Evolutionary conservation across 2,329 filamentous ascomycete genomes (phyloP).

Genomic region (Lanzia echinophila): DNA sequence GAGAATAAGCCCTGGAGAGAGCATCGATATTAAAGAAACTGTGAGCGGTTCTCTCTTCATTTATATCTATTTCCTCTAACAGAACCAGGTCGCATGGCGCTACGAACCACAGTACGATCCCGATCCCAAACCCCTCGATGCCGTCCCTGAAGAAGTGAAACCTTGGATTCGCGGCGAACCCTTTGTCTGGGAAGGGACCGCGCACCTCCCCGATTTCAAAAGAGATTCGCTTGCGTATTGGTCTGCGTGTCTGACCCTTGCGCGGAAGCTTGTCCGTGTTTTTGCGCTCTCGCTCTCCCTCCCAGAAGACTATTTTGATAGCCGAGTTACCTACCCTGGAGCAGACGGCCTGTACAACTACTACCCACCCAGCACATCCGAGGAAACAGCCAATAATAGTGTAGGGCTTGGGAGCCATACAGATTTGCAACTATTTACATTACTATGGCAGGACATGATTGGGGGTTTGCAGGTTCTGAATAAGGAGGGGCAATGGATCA

Average conservation of each 20-base stretch:
- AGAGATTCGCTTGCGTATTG: conserved; percentile 42
- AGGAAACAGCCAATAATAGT: conserved; percentile 25
- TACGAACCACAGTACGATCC: conserved; percentile 50
- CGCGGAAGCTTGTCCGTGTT: conserved; percentile 42
- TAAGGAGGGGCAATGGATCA: conserved; percentile 38
- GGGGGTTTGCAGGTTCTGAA: conserved; percentile 40
- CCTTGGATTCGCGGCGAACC: conserved; percentile 40
- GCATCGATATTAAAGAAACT: conserved; percentile 44
- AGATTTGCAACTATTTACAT: conserved; percentile 43
- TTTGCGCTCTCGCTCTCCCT: conserved; percentile 51
- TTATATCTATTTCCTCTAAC: neutral
- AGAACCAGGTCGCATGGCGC: conserved; percentile 35
- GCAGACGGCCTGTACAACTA: conserved; percentile 39
- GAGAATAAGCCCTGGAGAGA: conserved; percentile 44
- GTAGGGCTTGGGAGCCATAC: conserved; percentile 42
- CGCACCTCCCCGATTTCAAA: conserved; percentile 43
- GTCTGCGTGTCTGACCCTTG: conserved; percentile 41
- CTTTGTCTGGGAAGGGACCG: conserved; percentile 46
- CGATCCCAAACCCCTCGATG: conserved; percentile 33
- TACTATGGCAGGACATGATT: conserved; percentile 41
- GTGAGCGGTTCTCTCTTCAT: conserved; percentile 7
- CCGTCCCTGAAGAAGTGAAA: conserved; percentile 39
- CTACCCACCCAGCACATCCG: conserved; percentile 36
- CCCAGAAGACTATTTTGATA: conserved; percentile 49
- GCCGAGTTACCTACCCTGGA: conserved; percentile 45